These are phyloP conservation scores for Penicillium samsonianum DNA, from an alignment of 495 filamentous ascomycete species.

Conservation along the genomic window DNA sequence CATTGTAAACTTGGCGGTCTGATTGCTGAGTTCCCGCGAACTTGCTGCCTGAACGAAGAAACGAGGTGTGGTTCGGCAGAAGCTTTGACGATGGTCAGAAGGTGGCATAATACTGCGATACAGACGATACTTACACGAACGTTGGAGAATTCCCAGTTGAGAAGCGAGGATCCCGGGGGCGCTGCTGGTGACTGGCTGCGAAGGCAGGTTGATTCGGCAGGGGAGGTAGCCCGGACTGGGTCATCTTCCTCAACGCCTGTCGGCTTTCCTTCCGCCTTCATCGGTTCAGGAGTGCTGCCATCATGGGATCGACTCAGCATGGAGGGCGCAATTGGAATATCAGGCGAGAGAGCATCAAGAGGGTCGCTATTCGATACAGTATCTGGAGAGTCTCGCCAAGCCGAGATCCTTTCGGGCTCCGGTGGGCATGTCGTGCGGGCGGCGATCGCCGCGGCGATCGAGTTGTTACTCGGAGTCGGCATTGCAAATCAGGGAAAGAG, in stretches of 20 bases:
- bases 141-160: constrained; percentile 68
- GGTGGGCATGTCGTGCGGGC: constrained; percentile 58
- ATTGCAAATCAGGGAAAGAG: constrained; percentile 48
- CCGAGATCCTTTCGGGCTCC: constrained; percentile 47
- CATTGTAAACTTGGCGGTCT: constrained; percentile 86
- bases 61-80: constrained; percentile 63
- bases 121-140: constrained; percentile 54
- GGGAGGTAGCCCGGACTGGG: constrained; percentile 38
- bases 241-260: constrained; percentile 39
- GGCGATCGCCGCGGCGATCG: constrained; percentile 51
- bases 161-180: constrained; percentile 44
- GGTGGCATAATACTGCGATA: constrained; percentile 1
- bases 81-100: constrained; percentile 32
- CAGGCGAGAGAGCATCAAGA: constrained; percentile 33
- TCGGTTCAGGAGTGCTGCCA: constrained; percentile 32
- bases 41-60: constrained; percentile 81
- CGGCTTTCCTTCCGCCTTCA: constrained; percentile 36
- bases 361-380: constrained; percentile 26
- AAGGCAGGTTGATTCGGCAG: constrained; percentile 33
- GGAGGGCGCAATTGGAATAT: constrained; percentile 30
- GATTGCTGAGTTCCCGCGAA: constrained; percentile 92
- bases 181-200: constrained; percentile 32
- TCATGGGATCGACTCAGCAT: constrained; percentile 38
- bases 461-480: constrained; percentile 60
- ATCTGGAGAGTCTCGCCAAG: constrained; percentile 44